A percentile compares a stretch with the other conserved stretches of the same genome.
Conservation (phyloP, 257 asterid genomes). For the Scutellaria barbata region DNA sequence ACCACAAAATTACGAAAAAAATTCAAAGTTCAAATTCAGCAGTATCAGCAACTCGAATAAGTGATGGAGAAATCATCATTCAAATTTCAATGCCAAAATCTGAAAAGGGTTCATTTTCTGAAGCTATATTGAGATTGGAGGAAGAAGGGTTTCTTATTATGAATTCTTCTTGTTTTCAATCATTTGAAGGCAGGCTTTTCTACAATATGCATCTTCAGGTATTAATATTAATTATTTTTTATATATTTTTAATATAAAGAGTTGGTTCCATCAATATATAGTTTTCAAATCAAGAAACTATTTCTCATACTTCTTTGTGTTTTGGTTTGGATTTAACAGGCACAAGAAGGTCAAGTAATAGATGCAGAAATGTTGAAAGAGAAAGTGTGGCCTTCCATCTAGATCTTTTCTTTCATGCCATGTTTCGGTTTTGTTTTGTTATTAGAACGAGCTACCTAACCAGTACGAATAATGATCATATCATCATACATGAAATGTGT, state of each 20-base stretch:
- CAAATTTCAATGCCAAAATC: conserved; percentile 47
- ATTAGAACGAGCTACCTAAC: too few species aligned
- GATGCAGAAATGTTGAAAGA: conserved; percentile 54
- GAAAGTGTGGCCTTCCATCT: conserved; percentile 41
- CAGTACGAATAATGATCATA: too few species aligned
- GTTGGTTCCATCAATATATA: not conserved
- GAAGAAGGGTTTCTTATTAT: conserved; percentile 50
- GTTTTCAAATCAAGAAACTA: not conserved
- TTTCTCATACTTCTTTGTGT: too few species aligned
- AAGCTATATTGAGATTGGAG: conserved; percentile 48
- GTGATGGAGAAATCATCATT: conserved; percentile 50
- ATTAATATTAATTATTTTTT: not conserved
- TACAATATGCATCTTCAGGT: conserved; percentile 68
- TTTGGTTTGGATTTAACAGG: conserved; percentile 36
- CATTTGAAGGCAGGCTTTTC: conserved; percentile 57
- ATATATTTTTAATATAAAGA: too few species aligned
- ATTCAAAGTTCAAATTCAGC: conserved; percentile 27
- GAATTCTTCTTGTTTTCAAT: conserved; percentile 55
- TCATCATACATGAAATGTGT: too few species aligned
- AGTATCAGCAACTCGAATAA: conserved; percentile 43
- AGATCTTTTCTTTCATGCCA: not conserved
- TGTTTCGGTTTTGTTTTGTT: not conserved
- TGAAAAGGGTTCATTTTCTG: conserved; percentile 38
- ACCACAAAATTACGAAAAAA: conserved; percentile 5
- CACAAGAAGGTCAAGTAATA: conserved; percentile 39